Evolutionary conservation across 768 basidiomycete species (phyloP).

Genomic region (Tricholoma sp.): DNA sequence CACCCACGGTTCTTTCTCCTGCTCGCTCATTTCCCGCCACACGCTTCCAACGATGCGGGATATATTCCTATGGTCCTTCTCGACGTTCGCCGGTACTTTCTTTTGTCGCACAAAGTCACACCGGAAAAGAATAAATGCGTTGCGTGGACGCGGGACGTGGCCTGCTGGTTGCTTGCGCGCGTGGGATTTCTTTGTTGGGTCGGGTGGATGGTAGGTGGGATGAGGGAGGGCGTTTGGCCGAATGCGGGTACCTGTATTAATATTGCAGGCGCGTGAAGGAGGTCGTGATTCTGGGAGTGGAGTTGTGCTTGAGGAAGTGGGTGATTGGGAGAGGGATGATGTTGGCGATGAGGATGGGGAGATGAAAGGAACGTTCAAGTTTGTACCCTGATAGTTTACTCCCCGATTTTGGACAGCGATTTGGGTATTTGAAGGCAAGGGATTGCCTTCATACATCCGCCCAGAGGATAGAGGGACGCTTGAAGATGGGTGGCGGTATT

Average conservation of each 20-base stretch:
- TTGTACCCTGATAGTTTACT: neutral
- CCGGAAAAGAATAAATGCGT: conserved; percentile 78
- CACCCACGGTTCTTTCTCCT: conserved; percentile 45
- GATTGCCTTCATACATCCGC: neutral
- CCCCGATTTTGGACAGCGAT: neutral
- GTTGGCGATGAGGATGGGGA: neutral
- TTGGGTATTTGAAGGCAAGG: neutral
- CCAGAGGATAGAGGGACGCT: neutral
- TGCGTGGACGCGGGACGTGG: conserved; percentile 68
- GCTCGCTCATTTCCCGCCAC: conserved; percentile 53
- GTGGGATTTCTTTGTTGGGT: conserved; percentile 41
- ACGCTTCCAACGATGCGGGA: conserved; percentile 60
- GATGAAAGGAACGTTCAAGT: neutral
- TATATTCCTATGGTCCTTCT: conserved; percentile 65
- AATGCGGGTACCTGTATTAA: neutral
- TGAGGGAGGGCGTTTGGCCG: conserved; percentile 11
- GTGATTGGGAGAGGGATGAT: neutral
- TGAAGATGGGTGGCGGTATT: neutral
- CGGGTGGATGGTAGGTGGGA: conserved; percentile 20
- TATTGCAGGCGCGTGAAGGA: neutral
- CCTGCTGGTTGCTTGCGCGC: conserved; percentile 41
- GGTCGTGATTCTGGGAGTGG: neutral
- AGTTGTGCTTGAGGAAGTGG: neutral
- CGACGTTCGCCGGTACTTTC: conserved; percentile 46
- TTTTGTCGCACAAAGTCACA: conserved; percentile 66